A percentile compares a stretch with the other conserved stretches of the same genome.
phyloP scores from a whole-genome alignment of 2,329 filamentous ascomycete genomes.

The Monosporascus sp. region DNA sequence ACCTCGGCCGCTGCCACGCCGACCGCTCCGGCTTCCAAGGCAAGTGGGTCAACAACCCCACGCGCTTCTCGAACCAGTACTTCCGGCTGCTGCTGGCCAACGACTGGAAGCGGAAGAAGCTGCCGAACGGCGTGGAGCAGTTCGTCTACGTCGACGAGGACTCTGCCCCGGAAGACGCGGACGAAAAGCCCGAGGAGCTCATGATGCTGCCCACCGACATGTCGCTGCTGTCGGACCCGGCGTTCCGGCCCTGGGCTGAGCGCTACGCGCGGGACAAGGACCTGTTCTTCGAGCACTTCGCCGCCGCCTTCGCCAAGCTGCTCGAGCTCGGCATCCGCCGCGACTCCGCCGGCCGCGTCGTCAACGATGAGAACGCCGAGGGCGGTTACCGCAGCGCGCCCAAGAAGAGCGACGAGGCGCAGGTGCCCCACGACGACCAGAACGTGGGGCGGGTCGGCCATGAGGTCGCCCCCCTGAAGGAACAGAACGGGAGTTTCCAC shows the following conservation, averaged over 20 bases:
- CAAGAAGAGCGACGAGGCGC: constrained; percentile 26
- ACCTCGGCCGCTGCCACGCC: constrained; percentile 66
- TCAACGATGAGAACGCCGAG: constrained; percentile 51
- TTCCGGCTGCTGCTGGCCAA: constrained; percentile 28
- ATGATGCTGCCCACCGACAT: constrained; percentile 66
- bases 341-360: constrained; percentile 45
- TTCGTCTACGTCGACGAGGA: constrained; percentile 54
- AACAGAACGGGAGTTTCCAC: constrained; percentile 29
- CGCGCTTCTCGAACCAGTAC: constrained; percentile 33
- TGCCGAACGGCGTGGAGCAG: constrained; percentile 31
- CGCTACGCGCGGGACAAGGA: constrained; percentile 57
- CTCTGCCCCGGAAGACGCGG: constrained; percentile 40
- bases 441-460: constrained; percentile 22
- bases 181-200: constrained; percentile 48
- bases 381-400: constrained; percentile 32
- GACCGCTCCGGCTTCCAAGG: constrained; percentile 29
- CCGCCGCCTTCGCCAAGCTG: constrained; percentile 53
- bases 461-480: constrained; percentile 35
- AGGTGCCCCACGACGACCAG: constrained; percentile 27
- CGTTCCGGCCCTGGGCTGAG: constrained; percentile 52
- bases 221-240: constrained; percentile 47
- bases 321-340: constrained; percentile 55
- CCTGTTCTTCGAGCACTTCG: constrained; percentile 55
- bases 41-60: constrained; percentile 32
- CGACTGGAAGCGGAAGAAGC: constrained; percentile 24